Evolutionary conservation across 2,329 filamentous ascomycete species (phyloP), one percentile per base, ranked within the genome.

Genomic region (Shiraia bambusicola): DNA sequence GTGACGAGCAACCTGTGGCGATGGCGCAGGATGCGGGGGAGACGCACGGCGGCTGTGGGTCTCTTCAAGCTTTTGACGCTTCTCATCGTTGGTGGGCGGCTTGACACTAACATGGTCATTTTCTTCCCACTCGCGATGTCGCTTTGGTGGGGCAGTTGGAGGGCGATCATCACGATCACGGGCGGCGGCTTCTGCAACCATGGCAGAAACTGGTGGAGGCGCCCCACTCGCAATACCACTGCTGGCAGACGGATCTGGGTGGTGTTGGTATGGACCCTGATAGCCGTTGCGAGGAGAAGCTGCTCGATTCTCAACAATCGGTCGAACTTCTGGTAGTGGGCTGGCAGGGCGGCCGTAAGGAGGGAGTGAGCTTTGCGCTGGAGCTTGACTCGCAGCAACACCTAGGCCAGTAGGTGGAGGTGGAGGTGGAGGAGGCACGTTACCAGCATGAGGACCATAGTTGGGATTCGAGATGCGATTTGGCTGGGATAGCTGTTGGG

Each of bases 231-330:
- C 84, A 60, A 88, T 87, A 36, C 80, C 78, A 27, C 76, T 76
- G 42, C 73, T 72, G 24, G 73, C 69, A 34, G 75, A 67, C 29
- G 80, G 69, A 49, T 90, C 87, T 32, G 81, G 81, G 53, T 89
- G 88, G 52, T 87, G 85, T 55, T 86, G 76, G 62, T 88, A 94
- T 51, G 85, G 87, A 49, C 88, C 87, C 59, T 91, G 88, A 61
- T 93, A 95, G 6, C 82, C 83, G 28, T 88, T 86, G 61, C 90
- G 91, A 45, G 91, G 91, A n/a, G 92, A 96, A n/a, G 88, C 82
- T 70, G 91, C 87, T 46, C 87, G 83, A 62, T 86, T 88, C 53
- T 95, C 91, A 52, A 92, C 81, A 50, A 93, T 79, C 1, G 87
- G 86, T 37, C 90, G 82, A 33, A 90, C 84, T 53, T 96, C 92